A percentile compares a stretch with the other conserved stretches of the same genome.
Conservation (phyloP, 768 basidiomycete species). For the Suillus alpinus region DNA sequence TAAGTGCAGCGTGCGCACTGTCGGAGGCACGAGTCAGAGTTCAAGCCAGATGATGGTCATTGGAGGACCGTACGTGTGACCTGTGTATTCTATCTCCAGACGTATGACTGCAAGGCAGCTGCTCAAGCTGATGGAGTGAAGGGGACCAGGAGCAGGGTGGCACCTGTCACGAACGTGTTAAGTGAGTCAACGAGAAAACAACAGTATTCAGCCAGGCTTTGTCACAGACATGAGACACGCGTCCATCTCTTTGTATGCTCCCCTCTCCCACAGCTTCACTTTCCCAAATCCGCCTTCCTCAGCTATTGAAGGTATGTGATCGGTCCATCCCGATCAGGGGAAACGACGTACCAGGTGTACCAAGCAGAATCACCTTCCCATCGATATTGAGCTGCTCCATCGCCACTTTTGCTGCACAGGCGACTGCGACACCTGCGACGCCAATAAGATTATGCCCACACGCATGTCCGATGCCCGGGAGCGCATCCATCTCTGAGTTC, state of each 20-base stretch:
- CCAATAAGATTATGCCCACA: constrained; percentile 87
- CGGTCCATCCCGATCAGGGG: not conserved
- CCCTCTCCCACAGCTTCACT: constrained; percentile 61
- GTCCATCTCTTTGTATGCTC: constrained; percentile 74
- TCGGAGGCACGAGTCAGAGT: not conserved
- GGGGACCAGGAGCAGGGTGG: constrained; percentile 78
- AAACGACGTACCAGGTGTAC: constrained; percentile 62
- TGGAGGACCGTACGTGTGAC: constrained; percentile 57
- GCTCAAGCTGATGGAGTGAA: constrained; percentile 62
- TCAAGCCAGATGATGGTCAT: not conserved
- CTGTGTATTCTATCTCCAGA: constrained; percentile 61
- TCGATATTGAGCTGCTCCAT: constrained; percentile 59
- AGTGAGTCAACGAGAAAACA: not conserved
- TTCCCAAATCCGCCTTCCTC: constrained; percentile 83
- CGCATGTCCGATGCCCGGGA: constrained; percentile 61
- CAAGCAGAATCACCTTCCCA: constrained; percentile 69
- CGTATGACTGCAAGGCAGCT: constrained; percentile 62
- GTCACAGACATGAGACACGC: constrained; percentile 65
- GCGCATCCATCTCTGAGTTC: constrained; percentile 80
- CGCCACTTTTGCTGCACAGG: constrained; percentile 63
- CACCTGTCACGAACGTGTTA: constrained; percentile 46
- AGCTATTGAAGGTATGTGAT: constrained; percentile 37
- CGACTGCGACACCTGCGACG: constrained; percentile 69
- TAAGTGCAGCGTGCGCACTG: constrained; percentile 75
- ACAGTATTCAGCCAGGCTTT: not conserved